A percentile compares a stretch with the other conserved stretches of the same genome.
These are phyloP conservation scores for Scheffersomyces illinoinensis DNA, from an alignment of 1,139 yeast species.

Conservation along the genomic window DNA sequence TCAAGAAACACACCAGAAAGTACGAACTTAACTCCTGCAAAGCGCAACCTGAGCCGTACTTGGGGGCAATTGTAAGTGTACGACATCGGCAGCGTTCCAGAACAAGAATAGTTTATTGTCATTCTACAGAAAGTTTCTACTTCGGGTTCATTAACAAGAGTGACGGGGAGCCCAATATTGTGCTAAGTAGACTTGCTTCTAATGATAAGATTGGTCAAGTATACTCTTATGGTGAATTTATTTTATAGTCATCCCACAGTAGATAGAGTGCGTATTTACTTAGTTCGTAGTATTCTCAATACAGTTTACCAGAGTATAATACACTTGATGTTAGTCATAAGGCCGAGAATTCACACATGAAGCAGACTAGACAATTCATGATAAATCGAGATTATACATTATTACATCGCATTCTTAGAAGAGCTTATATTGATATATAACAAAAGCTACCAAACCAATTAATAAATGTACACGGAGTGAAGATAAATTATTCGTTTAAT, in stretches of 20 bases:
- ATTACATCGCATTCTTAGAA: slow-evolving; percentile 1
- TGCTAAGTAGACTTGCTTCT: slow-evolving; percentile 28
- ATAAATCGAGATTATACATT: neutral
- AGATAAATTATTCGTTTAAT: slow-evolving; percentile 9
- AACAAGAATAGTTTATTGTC: slow-evolving; percentile 35
- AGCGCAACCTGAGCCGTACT: slow-evolving; percentile 20
- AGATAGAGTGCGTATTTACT: neutral
- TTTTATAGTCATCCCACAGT: slow-evolving; percentile 7
- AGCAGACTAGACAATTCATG: neutral
- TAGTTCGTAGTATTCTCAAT: neutral
- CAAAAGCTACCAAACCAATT: slow-evolving; percentile 7
- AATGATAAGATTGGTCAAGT: slow-evolving; percentile 16
- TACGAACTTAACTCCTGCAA: slow-evolving; percentile 8
- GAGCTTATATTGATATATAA: neutral
- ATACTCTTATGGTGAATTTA: slow-evolving; percentile 40
- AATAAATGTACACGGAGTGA: slow-evolving; percentile 5
- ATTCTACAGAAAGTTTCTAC: slow-evolving; percentile 45
- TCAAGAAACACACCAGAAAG: slow-evolving; percentile 4
- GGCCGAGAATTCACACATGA: too few species aligned
- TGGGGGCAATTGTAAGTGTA: slow-evolving; percentile 33
- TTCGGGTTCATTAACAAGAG: slow-evolving; percentile 31
- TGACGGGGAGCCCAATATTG: slow-evolving; percentile 18
- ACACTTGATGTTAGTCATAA: too few species aligned
- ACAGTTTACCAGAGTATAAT: neutral
- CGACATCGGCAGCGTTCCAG: slow-evolving; percentile 10